Conservation (phyloP, 305 asterid species). For the Fraxinus velutina region DNA sequence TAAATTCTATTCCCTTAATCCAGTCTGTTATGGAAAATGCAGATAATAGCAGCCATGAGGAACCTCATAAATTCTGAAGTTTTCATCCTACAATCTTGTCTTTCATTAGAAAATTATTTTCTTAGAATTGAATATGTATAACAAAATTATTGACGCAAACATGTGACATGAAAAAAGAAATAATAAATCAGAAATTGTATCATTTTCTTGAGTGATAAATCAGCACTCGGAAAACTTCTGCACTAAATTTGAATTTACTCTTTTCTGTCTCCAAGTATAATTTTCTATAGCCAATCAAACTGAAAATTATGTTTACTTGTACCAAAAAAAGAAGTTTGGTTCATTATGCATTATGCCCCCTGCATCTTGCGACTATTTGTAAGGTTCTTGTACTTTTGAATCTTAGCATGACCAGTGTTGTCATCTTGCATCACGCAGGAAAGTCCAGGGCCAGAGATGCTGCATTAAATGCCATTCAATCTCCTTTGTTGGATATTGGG, state of each 20-base stretch:
- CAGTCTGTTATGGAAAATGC: background rate
- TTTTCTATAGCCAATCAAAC: background rate
- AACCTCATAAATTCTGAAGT: background rate
- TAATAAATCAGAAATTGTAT: background rate
- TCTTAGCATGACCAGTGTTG: slow-evolving; percentile 19
- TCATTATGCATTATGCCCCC: background rate
- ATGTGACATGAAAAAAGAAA: background rate
- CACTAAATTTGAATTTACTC: background rate
- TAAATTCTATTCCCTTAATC: background rate
- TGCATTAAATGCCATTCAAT: slow-evolving; percentile 92
- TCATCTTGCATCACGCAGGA: slow-evolving; percentile 45
- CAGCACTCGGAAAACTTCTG: background rate
- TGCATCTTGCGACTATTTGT: background rate
- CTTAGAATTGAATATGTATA: background rate
- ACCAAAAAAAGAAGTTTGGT: background rate
- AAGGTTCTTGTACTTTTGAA: background rate
- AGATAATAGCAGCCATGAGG: background rate
- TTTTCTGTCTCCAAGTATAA: background rate
- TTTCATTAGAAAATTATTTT: background rate
- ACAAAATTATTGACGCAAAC: background rate
- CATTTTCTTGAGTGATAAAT: background rate
- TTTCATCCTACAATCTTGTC: background rate
- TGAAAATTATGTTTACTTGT: background rate
- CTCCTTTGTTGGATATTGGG: slow-evolving; percentile 89
- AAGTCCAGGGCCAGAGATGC: slow-evolving; percentile 98